phyloP scores from a whole-genome alignment of 768 basidiomycete genomes.

The Tulasnella calospora region DNA sequence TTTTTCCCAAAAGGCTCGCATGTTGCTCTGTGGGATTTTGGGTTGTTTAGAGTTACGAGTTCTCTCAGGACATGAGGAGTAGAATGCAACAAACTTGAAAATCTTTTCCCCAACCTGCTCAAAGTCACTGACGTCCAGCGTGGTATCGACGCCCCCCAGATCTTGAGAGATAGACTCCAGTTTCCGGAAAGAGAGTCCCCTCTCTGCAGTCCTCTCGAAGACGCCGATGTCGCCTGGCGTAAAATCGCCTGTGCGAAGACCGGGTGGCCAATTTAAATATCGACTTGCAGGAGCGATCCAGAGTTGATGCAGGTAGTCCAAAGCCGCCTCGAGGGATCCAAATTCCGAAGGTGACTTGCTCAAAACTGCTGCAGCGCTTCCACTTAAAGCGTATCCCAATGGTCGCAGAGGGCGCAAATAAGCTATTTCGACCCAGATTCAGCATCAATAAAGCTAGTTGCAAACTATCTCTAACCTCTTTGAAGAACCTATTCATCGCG shows the following conservation, averaged over 20 bases:
- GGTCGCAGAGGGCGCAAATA: neutral
- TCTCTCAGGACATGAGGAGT: too few relatives aligned
- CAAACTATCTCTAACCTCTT: neutral
- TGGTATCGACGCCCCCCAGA: neutral
- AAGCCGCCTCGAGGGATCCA: neutral
- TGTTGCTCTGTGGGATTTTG: too few relatives aligned
- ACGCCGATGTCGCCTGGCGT: neutral
- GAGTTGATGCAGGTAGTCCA: neutral
- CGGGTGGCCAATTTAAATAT: neutral
- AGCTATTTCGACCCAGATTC: neutral
- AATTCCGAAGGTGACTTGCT: neutral
- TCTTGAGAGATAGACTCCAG: neutral
- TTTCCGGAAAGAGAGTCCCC: neutral
- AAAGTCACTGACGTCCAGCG: neutral
- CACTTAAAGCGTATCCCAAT: neutral
- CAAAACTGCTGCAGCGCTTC: neutral
- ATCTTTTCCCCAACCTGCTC: neutral
- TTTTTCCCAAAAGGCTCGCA: neutral
- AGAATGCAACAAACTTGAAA: neutral
- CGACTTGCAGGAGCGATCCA: neutral
- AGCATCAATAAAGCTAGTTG: neutral
- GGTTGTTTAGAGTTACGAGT: too few relatives aligned
- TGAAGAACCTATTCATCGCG: neutral
- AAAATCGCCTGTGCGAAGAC: neutral
- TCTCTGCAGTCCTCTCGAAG: neutral